Evolutionary conservation across 805 yeast genomes (phyloP).

Genomic region (Yamadazyma kitorensis): DNA sequence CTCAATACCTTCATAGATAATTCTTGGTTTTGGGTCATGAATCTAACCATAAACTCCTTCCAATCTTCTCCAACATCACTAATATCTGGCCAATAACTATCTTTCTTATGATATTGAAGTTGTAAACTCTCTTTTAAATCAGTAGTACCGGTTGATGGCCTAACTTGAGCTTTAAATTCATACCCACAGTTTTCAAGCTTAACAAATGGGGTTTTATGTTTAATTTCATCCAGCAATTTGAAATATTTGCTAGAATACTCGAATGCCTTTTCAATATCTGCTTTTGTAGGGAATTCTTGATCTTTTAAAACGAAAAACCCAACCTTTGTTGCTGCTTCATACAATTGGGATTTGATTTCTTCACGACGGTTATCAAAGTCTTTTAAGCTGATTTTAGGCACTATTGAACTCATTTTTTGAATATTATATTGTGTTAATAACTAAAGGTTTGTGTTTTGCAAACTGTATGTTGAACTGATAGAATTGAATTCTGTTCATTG

Average conservation of each 20-base stretch:
- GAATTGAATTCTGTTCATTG: too few relatives aligned
- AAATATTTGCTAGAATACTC: slow-evolving; percentile 20
- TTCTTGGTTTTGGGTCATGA: slow-evolving; percentile 6
- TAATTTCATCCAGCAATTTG: slow-evolving; percentile 18
- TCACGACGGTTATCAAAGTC: slow-evolving; percentile 22
- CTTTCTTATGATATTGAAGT: slow-evolving; percentile 25
- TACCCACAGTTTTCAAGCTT: slow-evolving; percentile 32
- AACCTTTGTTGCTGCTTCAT: slow-evolving; percentile 23
- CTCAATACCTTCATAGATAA: slow-evolving; percentile 2
- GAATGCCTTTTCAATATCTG: slow-evolving; percentile 26
- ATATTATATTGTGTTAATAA: too few relatives aligned
- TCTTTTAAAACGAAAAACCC: slow-evolving; percentile 31
- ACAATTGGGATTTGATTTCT: slow-evolving; percentile 26
- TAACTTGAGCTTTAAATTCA: slow-evolving; percentile 27
- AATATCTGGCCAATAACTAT: slow-evolving; percentile 27
- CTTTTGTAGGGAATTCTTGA: slow-evolving; percentile 27
- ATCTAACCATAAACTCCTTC: slow-evolving; percentile 9
- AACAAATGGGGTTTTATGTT: slow-evolving; percentile 26
- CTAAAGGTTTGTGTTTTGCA: too few relatives aligned
- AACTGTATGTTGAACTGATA: too few relatives aligned
- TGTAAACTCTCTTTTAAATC: slow-evolving; percentile 32
- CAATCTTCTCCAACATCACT: slow-evolving; percentile 27
- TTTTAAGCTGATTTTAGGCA: slow-evolving; percentile 26
- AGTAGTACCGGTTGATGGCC: slow-evolving; percentile 33
- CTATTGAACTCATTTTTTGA: too few relatives aligned